Conservation (phyloP, 2,329 filamentous ascomycete genomes). For the Ascochyta lentis region DNA sequence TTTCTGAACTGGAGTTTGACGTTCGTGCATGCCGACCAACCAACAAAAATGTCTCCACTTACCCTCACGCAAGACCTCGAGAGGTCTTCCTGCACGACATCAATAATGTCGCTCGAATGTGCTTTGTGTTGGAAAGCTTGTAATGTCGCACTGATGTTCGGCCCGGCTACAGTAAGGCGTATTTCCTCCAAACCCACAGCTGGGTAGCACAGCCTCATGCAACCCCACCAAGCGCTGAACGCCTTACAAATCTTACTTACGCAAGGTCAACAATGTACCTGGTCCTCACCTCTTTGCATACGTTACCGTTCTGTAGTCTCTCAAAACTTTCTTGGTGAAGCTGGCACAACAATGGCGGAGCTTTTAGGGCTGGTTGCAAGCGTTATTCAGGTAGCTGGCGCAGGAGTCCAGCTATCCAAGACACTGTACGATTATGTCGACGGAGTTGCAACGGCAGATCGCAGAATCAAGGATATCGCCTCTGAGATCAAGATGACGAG, state of each 20-base stretch:
- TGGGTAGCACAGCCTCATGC: not conserved
- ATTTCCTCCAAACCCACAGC: not conserved
- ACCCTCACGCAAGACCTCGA: not conserved
- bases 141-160: not conserved
- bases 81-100: not conserved
- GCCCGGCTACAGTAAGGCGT: not conserved
- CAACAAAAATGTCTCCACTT: not conserved
- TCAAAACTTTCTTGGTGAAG: not conserved
- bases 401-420: constrained; percentile 39
- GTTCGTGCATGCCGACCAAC: constrained; percentile 1
- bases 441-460: constrained; percentile 38
- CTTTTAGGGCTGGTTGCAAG: constrained; percentile 35
- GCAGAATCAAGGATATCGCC: constrained; percentile 37
- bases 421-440: constrained; percentile 43
- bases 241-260: not conserved
- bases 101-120: not conserved
- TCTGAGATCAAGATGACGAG: constrained; percentile 39
- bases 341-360: constrained; percentile 32
- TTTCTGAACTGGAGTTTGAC: not conserved
- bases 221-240: not conserved
- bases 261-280: not conserved
- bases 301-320: not conserved
- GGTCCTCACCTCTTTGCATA: not conserved
- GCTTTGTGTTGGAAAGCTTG: not conserved
- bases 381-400: constrained; percentile 41